Base-by-base conservation (phyloP, 2,329 filamentous ascomycete genomes). In the Zymoseptoria tritici region DNA sequence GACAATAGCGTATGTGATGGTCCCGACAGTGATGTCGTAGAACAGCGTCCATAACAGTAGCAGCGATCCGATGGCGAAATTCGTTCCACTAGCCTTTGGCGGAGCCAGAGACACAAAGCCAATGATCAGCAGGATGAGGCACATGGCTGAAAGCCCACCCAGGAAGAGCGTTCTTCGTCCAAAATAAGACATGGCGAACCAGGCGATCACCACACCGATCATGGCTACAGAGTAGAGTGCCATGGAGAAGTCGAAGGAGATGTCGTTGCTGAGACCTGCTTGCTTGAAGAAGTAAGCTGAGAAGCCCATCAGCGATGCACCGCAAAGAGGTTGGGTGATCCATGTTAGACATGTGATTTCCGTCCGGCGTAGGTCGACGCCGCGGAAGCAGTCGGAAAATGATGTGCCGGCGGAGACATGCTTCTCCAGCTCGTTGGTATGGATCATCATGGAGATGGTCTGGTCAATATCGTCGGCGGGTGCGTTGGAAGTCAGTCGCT, bases 151-250 rank as follows among this genome's bases (percentile, higher is more conserved):
- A 42, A 70, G 63, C 7, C 70, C 70, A 21, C 24, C 56, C 8
- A 76, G 61, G 56, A 74, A 75, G 9, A 77, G 61, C 3, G 68
- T 71, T 6, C 75, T 65, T 49, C 71, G 69, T 56, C 74, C 74
- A 57, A 76, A 64, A 20, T 64, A 62, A 46, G 57, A 54, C 64
- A 74, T 73, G 4, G 71, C 60, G 52, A 71, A 66, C 68, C 72
- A 74, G 4, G 73, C 68, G 4, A 71, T 57, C 3, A 74, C 57
- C 1, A 66, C 67, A 9, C 71, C 73, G 22, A 70, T 51, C 16
- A 74, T 70, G 22, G 70, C 72, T 1, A 73, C 62, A 22, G 63
- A 71, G 59, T 73, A 71, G 60, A 80, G 78, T 0, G 79, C 72
- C 6, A 73, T 66, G 8, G 69, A 67, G 50, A 71, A 69, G 63